Evolutionary conservation across 306 rosid genomes (phyloP), one percentile per base, ranked within the genome.

Genomic region (Hippophae rhamnoides): DNA sequence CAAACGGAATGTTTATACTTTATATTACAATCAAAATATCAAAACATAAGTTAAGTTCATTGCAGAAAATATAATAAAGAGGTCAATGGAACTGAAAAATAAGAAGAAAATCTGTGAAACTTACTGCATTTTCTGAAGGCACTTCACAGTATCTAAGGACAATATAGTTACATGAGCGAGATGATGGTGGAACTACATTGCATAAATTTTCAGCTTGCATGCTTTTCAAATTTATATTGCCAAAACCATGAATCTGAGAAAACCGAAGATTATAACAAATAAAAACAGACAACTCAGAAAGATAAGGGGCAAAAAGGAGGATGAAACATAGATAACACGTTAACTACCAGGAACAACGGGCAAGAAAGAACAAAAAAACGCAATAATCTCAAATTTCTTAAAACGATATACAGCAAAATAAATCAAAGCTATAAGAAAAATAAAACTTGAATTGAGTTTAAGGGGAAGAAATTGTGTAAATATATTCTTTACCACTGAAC

Each of bases 161-260:
- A 67, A 92, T 74, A 13, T 86, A 87, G 71, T 92, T 92, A 44
- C 85, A 72, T 43, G 96, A 77, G 54, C 98, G 95, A 60, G 98
- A 92, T 52, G 86, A 70, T 11, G 92, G 89, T 69, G 98, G 98
- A 64, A 92, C 72, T 43, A 85, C 63, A 68, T 87, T 81, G 80
- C 84, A 62, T 43, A 74, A 62, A 73, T 92, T 81, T 76, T 85
- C 98, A 48, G 89, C 81, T 67, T 87, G 98, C 78, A 87, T 83
- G 70, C 78, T 88, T 86, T 85, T 92, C 87, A 92, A 74, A 74
- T 92, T 92, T 71, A 92, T 83, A 80, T 95, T 92, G 95, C 88
- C 83, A 92, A 87, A 87, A 87, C 74, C 66, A 82, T 60, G 83
- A 86, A 84, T 82, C 84, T 75, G 84, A 82, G 94, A 86, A 73